These are phyloP conservation scores for Fusarium illudens DNA, from an alignment of 2,329 filamentous ascomycete species.

Conservation along the genomic window DNA sequence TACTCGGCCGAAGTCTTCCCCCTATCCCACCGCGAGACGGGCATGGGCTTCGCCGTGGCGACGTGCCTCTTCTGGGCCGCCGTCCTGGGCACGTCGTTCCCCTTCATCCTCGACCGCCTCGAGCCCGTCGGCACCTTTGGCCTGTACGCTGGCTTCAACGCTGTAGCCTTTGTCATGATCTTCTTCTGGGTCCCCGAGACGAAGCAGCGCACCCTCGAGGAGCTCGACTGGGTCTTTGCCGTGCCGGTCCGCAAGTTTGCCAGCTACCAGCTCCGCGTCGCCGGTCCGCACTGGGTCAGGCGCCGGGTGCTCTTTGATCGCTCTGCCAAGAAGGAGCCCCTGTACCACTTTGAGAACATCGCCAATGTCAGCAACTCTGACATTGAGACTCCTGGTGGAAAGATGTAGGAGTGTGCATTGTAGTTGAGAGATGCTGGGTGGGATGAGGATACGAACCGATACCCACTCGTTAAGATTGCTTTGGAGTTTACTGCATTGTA, in stretches of 20 bases:
- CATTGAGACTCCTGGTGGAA: constrained; percentile 25
- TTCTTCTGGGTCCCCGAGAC: constrained; percentile 61
- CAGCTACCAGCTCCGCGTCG: constrained; percentile 43
- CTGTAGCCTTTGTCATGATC: constrained; percentile 63
- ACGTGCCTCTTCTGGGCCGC: constrained; percentile 65
- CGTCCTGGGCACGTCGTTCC: constrained; percentile 61
- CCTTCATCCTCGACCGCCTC: constrained; percentile 54
- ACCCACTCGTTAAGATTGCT: constrained; percentile 15
- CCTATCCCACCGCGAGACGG: constrained; percentile 69
- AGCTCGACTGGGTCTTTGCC: constrained; percentile 61
- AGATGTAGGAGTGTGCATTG: constrained; percentile 3
- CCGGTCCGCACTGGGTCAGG: constrained; percentile 35
- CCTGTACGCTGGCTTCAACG: constrained; percentile 65
- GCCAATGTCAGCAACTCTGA: constrained; percentile 27
- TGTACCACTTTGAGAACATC: constrained; percentile 49
- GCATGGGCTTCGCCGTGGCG: constrained; percentile 70
- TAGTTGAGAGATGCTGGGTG: neutral
- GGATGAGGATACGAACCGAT: neutral
- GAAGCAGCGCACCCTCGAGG: constrained; percentile 61
- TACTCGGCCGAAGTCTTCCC: constrained; percentile 72
- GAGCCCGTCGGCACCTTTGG: constrained; percentile 52
- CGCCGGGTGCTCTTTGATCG: constrained; percentile 20
- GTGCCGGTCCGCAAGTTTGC: constrained; percentile 56
- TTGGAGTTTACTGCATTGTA: neutral
- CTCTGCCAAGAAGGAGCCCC: constrained; percentile 44